These are phyloP conservation scores for Trichoderma pleuroti DNA, from an alignment of 2,329 filamentous ascomycete species.

Conservation along the genomic window DNA sequence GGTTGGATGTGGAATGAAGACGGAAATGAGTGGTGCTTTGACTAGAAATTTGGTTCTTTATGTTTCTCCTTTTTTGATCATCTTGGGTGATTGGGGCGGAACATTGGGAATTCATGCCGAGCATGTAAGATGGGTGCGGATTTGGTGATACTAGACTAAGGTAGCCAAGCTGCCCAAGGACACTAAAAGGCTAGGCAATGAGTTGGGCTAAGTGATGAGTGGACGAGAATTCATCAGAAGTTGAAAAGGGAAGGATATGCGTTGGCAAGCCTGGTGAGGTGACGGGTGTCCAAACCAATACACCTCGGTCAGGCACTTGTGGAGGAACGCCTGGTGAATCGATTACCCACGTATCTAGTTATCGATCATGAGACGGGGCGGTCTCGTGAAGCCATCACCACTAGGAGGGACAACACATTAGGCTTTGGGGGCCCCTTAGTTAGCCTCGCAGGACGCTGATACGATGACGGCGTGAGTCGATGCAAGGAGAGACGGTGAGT, in stretches of 20 bases:
- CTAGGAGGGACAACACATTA: neutral
- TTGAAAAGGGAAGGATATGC: neutral
- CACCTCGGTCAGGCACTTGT: neutral
- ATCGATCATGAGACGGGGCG: neutral
- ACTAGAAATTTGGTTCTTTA: neutral
- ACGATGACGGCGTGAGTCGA: neutral
- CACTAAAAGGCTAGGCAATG: neutral
- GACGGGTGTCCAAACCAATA: neutral
- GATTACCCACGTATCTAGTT: neutral
- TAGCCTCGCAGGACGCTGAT: neutral
- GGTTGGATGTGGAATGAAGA: neutral
- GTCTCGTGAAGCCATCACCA: neutral
- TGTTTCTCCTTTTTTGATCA: neutral
- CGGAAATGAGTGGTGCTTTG: fast-evolving
- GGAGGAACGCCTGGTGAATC: neutral
- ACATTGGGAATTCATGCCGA: neutral
- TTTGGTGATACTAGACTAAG: neutral
- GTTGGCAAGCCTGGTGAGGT: neutral
- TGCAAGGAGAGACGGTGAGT: neutral
- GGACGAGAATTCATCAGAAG: neutral
- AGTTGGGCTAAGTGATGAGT: neutral
- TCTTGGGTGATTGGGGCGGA: neutral
- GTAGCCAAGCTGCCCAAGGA: neutral
- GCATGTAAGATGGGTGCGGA: neutral
- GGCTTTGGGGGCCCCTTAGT: neutral